phyloP scores from a whole-genome alignment of 352 stramenopile genomes.

The Globisporangium nagaii region DNA sequence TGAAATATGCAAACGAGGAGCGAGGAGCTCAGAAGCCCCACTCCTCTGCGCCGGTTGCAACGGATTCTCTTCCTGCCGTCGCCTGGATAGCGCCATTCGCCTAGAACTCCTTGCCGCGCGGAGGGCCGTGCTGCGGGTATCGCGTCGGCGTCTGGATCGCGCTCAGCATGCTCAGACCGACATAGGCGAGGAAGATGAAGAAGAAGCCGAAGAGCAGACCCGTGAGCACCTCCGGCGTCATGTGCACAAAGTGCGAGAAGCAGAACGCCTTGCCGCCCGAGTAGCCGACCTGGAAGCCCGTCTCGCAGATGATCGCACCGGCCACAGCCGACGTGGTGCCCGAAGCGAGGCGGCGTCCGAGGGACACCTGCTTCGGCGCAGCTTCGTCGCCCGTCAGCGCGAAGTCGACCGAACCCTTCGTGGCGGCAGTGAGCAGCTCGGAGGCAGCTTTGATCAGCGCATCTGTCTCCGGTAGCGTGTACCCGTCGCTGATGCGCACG shows the following conservation, averaged over 20 bases:
- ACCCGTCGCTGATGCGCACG: constrained; percentile 35
- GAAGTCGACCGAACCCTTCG: constrained; percentile 44
- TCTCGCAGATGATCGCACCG: constrained; percentile 45
- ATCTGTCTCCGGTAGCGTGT: constrained; percentile 34
- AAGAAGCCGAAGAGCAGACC: constrained; percentile 74
- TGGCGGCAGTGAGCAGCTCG: constrained; percentile 24
- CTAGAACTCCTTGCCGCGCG: constrained; percentile 84
- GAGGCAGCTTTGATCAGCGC: constrained; percentile 35
- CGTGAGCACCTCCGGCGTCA: constrained; percentile 72
- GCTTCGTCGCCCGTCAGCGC: constrained; percentile 55
- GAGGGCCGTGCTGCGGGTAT: constrained; percentile 66
- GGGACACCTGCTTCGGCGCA: constrained; percentile 16
- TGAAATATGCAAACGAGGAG: constrained; percentile 2
- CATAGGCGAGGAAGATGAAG: constrained; percentile 75
- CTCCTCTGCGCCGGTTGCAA: too few relatives aligned
- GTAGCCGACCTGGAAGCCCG: constrained; percentile 53
- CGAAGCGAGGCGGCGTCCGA: constrained; percentile 26
- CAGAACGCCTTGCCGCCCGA: constrained; percentile 67
- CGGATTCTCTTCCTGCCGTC: neutral
- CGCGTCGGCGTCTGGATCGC: constrained; percentile 72
- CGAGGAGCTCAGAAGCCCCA: too few relatives aligned
- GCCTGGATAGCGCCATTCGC: neutral
- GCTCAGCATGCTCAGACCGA: constrained; percentile 61
- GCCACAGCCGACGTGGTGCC: constrained; percentile 16
- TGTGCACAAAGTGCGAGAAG: constrained; percentile 83